phyloP scores from a whole-genome alignment of 2,329 filamentous ascomycete genomes.

The Xylaria sp. region DNA sequence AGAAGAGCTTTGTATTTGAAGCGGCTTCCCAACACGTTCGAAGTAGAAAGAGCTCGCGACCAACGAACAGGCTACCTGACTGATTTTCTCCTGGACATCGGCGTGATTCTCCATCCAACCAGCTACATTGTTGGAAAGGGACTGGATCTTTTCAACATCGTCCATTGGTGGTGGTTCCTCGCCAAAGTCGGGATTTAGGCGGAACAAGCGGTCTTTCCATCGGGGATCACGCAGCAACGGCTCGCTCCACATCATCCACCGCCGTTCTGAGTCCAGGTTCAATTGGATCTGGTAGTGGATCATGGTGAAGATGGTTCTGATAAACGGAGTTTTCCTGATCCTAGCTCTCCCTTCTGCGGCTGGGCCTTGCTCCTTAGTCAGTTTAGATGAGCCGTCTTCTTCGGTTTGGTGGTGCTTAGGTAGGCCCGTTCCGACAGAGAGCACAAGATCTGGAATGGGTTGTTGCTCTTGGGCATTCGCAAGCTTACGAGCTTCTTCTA shows the following conservation, averaged over 20 bases:
- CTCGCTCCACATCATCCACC: conserved; percentile 1
- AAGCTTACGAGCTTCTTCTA: conserved; percentile 3
- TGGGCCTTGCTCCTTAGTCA: background rate
- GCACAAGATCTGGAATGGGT: background rate
- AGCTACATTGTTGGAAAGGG: background rate
- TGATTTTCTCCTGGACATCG: background rate
- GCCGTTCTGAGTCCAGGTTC: conserved; percentile 4
- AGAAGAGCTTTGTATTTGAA: too few relatives aligned
- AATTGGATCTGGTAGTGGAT: conserved; percentile 9
- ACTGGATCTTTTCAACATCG: conserved; percentile 1
- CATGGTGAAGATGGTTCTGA: conserved; percentile 11
- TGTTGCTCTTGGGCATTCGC: background rate
- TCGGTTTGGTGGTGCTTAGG: background rate
- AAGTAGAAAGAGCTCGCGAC: conserved; percentile 19
- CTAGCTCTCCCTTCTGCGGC: too few relatives aligned
- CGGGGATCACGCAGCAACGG: background rate
- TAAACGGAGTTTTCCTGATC: background rate
- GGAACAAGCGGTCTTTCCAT: background rate
- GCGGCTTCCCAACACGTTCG: background rate
- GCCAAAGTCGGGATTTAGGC: conserved; percentile 9
- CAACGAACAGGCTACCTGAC: background rate
- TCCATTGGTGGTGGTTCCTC: conserved; percentile 1
- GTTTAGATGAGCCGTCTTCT: background rate
- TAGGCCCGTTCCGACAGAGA: conserved; percentile 4
- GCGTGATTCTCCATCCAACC: background rate